Evolutionary conservation across 2,329 filamentous ascomycete genomes (phyloP), one percentile per base, ranked within the genome.

Genomic region (Phyllosticta citrichinensis): DNA sequence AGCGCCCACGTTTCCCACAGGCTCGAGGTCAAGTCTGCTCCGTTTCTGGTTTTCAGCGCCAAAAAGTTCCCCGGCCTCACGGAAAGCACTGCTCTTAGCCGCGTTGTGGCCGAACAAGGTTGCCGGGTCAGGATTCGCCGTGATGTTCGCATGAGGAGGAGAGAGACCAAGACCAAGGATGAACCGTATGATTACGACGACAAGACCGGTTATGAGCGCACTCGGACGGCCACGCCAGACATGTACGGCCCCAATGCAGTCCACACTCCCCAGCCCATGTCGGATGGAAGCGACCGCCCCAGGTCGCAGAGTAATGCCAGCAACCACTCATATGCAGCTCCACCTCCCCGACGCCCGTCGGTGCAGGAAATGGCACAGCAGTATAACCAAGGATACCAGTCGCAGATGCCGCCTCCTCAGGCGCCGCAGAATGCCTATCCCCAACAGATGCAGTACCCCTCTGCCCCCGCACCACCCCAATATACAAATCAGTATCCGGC

Each of bases 1-100:
- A 73, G 74, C 54, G 73, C 76, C 17, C 87, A 82, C 62, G 89
- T 96, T 65, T 87, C 91, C 69, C 93, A 91, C 77, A 84, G 92
- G 59, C 84, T 97, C 76, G 91, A 96, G 73, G 88, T 97, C 68
- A 91, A 93, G 79, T 96, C 94, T 0, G 77, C 82, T 12, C 85
- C 89, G 0, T 97, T 99, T 73, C 86, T 84, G 56, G 94, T 97
- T 52, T 97, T 83, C 78, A 97, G 92, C 68, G 94, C 94, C 57
- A 99, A 97, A 85, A 97, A 97, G 78, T 99, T 99, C 77, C 94
- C 94, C 17, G 94, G 93, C 19, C 79, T 97, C 62, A 87, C 89
- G 53, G 90, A 94, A 73, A 97, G 91, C 77, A 99, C 94, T 0
- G 79, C 83, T 12, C 80, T 97, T 56, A 97, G 92, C 75, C 88